Evolutionary conservation across 805 yeast genomes (phyloP).

Genomic region (Clavispora phyllophila): DNA sequence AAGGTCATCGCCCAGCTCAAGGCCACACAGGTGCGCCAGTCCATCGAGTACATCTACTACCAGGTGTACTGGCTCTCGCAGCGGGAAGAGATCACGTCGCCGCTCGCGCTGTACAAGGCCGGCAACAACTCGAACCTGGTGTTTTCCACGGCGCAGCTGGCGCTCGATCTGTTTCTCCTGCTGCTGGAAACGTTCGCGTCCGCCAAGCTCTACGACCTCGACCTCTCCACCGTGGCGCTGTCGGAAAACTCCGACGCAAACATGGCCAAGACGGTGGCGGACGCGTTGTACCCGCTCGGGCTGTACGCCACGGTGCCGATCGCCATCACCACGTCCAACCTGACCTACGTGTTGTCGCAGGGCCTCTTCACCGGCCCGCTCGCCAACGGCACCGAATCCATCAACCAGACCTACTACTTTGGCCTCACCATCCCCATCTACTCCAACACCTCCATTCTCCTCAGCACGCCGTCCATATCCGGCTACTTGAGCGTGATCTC

Average conservation of each 20-base stretch:
- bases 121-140: conserved; percentile 58
- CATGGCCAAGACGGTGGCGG: conserved; percentile 26
- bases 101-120: conserved; percentile 60
- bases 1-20: conserved; percentile 77
- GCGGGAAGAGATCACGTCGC: conserved; percentile 53
- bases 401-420: conserved; percentile 43
- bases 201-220: conserved; percentile 64
- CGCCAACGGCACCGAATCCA: conserved; percentile 23
- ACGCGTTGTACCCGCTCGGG: conserved; percentile 47
- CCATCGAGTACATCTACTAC: conserved; percentile 55
- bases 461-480: conserved; percentile 49
- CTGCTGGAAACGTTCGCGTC: conserved; percentile 59
- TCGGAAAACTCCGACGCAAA: conserved; percentile 23
- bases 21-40: conserved; percentile 72
- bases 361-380: conserved; percentile 63
- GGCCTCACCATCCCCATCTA: conserved; percentile 76
- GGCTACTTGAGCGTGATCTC: conserved; percentile 65
- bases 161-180: conserved; percentile 55
- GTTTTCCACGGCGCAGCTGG: conserved; percentile 38
- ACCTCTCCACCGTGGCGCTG: conserved; percentile 42
- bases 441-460: conserved; percentile 63
- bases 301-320: conserved; percentile 42
- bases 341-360: conserved; percentile 11
- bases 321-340: conserved; percentile 22
- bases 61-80: conserved; percentile 64